Base-by-base conservation (phyloP, 2,329 filamentous ascomycete species). In the Microcyclosporella mali region DNA sequence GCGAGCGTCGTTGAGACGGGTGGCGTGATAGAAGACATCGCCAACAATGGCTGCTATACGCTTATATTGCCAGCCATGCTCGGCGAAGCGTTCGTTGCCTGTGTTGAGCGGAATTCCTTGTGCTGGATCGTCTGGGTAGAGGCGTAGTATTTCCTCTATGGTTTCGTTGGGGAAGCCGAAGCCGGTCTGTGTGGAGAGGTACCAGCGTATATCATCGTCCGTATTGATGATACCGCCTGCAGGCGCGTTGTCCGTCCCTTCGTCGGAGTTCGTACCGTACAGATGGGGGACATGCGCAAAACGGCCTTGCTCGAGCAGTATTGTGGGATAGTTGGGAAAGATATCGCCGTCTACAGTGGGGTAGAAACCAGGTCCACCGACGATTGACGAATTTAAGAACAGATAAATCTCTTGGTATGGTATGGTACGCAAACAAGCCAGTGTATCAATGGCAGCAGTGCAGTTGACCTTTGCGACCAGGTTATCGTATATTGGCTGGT, bases 181-280 rank as follows among this genome's bases (percentile, higher is more conserved):
- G 27, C 51, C 51, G 10, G 46, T 49, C 21, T 49, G 46, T 11
- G 47, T 40, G 3, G 40, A n/a, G 14, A 53, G 39, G 32, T 47
- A 50, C 41, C 43, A 40, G 17, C 41, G 38, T 8, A 51, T 37
- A 15, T 53, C 48, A 19, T 45, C 46, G 37, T 58, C 49, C 17
- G 63, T 65, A 12, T 70, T 73, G 2, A 72, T 77, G 56, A 80
- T 74, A 46, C 82, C 72, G 9, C 71, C 74, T 6, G 50, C 59
- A n/a, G 71, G 69, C 0, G 69, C 73, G 53, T 82, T 82, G 1
- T 67, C 67, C 0, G 74, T 74, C 3, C 79, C 82, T 59, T 86
- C 82, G 51, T 85, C 82, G 1, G 73, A 74, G 58, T 83, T 85
- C 19, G 73, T 73, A 28, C 82, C 82, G 21, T 73, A 66, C 6